These are phyloP conservation scores for Knoxdaviesia proteae DNA, from an alignment of 2,329 filamentous ascomycete species.

Conservation along the genomic window DNA sequence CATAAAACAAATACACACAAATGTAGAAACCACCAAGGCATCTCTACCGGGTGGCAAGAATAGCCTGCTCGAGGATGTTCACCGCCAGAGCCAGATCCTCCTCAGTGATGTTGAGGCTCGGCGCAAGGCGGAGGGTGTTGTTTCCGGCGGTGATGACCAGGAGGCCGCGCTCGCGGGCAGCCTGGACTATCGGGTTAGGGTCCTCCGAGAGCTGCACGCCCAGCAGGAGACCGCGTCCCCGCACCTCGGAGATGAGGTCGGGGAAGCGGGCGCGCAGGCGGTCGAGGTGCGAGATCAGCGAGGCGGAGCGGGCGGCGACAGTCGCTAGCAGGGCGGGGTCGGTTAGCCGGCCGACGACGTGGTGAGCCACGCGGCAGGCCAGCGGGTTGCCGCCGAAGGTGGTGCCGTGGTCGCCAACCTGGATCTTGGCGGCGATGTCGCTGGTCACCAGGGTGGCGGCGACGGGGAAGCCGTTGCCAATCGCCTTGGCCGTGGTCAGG, in stretches of 20 bases:
- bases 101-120: conserved; percentile 61
- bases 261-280: conserved; percentile 33
- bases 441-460: conserved; percentile 39
- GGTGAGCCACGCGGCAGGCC: conserved; percentile 63
- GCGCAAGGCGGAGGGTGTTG: conserved; percentile 83
- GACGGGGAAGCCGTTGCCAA: conserved; percentile 92
- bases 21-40: not conserved
- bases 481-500: conserved; percentile 81
- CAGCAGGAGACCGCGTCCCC: conserved; percentile 69
- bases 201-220: conserved; percentile 66
- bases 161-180: conserved; percentile 69
- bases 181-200: conserved; percentile 55
- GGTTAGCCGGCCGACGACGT: conserved; percentile 61
- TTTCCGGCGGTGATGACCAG: conserved; percentile 82
- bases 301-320: conserved; percentile 43
- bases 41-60: conserved; percentile 20
- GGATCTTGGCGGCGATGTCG: conserved; percentile 19
- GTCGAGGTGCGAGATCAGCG: conserved; percentile 27
- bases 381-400: conserved; percentile 89
- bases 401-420: conserved; percentile 67
- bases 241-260: conserved; percentile 51
- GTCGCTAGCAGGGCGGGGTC: conserved; percentile 46
- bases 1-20: not conserved
- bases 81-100: conserved; percentile 64
- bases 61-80: conserved; percentile 50